Base-by-base conservation (phyloP, 2,329 filamentous ascomycete genomes). In the Microdochium bolleyi region DNA sequence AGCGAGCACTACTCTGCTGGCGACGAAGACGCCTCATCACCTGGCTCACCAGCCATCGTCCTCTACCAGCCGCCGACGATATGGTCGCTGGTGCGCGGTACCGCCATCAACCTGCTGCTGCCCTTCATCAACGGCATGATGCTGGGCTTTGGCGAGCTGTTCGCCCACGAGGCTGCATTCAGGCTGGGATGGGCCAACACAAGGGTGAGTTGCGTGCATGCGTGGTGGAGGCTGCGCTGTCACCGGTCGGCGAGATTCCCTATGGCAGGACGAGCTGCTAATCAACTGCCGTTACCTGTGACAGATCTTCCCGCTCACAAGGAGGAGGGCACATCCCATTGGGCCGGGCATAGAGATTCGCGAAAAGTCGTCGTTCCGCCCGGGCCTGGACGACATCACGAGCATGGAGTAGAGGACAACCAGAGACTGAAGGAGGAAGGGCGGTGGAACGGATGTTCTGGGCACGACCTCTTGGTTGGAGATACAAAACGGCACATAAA, bases 101-200 rank as follows among this genome's bases (percentile, higher is more conserved):
- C 91, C 16, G 91, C 92, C 5, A 99, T 99, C 72, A 99, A 99
- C 68, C 76, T 99, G n/a, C 64, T 99, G 1, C 73, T 99, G 21
- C 94, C 94, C 0, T 99, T 99, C 64, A 83, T 99, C 65, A 99
- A 99, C 72, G 94, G 94, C 49, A 82, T 99, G 77, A 99, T 99
- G 94, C 73, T 99, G 64, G 94, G 94, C 2, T 96, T 99, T 65
- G 94, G 94, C 60, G 94, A 99, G 73, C 73, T 99, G 51, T 92
- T 99, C 70, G 94, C 94, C 52, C 94, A 99, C 66, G 94, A 99
- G 74, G 87, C 89, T 50, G 94, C 94, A 1, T 99, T 92, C 66
- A 78, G 92, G 63, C 74, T 97, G 61, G 94, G 94, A 55, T 99
- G 94, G 94, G 85, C 88, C 58, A 87, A 87, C 52, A 97, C 94